Percentiles rank a stretch among this genome's conserved stretches.
phyloP scores from a whole-genome alignment of 768 basidiomycete genomes.

The Coprinopsis marcescibilis region DNA sequence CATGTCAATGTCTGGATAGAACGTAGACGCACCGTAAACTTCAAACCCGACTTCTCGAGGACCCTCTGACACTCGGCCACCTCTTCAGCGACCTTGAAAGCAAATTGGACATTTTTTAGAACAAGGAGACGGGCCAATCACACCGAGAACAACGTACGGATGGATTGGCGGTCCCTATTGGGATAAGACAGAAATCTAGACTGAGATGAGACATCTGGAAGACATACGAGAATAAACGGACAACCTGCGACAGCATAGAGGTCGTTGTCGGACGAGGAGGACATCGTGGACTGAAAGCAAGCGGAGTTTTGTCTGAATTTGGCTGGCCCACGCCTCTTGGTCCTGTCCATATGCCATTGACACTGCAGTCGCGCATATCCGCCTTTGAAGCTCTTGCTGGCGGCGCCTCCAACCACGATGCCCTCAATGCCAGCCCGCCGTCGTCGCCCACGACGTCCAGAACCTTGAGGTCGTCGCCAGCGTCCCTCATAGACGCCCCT shows the following conservation, averaged over 20 bases:
- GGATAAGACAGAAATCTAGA: constrained; percentile 83
- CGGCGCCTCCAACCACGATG: constrained; percentile 16
- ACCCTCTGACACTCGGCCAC: constrained; percentile 80
- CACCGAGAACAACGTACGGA: constrained; percentile 39
- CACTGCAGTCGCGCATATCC: constrained; percentile 52
- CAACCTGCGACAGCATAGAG: constrained; percentile 77
- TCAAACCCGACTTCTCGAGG: constrained; percentile 77
- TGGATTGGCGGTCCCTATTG: constrained; percentile 70
- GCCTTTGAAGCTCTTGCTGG: constrained; percentile 55
- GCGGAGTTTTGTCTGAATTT: background rate
- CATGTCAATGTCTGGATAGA: background rate
- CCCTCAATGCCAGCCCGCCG: constrained; percentile 3
- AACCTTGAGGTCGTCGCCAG: constrained; percentile 11
- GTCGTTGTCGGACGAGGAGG: constrained; percentile 27
- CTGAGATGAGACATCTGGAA: constrained; percentile 3
- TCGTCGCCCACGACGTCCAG: constrained; percentile 5
- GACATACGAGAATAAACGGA: background rate
- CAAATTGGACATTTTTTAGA: constrained; percentile 17
- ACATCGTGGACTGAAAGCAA: constrained; percentile 10
- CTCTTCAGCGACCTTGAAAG: constrained; percentile 62
- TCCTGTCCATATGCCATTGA: constrained; percentile 28
- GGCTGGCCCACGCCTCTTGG: constrained; percentile 1
- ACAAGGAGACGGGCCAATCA: background rate
- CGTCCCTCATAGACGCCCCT: constrained; percentile 39
- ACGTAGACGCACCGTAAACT: constrained; percentile 54